These are phyloP conservation scores for Bipolaris sorokiniana DNA, from an alignment of 2,329 filamentous ascomycete genomes.

Conservation along the genomic window DNA sequence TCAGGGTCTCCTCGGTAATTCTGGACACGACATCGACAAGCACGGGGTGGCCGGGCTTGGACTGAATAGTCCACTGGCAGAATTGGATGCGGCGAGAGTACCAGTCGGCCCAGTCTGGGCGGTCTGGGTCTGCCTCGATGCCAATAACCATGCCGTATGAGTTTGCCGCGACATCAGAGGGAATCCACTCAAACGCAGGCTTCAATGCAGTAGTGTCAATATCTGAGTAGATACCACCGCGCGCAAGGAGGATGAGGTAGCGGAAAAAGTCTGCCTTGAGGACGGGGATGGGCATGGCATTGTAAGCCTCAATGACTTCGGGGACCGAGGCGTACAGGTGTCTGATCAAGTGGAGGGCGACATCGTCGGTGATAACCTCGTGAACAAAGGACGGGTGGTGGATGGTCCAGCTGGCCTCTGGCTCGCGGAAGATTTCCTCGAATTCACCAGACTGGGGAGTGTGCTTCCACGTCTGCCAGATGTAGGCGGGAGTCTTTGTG, in stretches of 20 bases:
- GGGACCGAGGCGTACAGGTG: constrained; percentile 79
- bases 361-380: constrained; percentile 93
- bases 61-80: constrained; percentile 98
- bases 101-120: constrained; percentile 91
- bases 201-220: constrained; percentile 90
- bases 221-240: constrained; percentile 77
- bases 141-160: constrained; percentile 87
- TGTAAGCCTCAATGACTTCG: constrained; percentile 58
- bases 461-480: constrained; percentile 99
- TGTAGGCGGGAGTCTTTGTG: constrained; percentile 91
- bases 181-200: constrained; percentile 87
- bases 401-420: constrained; percentile 88
- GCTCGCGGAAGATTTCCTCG: constrained; percentile 72
- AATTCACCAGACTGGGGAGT: constrained; percentile 80
- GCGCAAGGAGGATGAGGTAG: constrained; percentile 73
- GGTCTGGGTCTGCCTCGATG: constrained; percentile 94
- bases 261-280: constrained; percentile 71
- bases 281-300: constrained; percentile 56
- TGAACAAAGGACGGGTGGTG: constrained; percentile 91
- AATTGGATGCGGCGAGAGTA: constrained; percentile 97
- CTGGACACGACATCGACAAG: constrained; percentile 84
- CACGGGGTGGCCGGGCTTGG: constrained; percentile 92
- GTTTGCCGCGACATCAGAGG: constrained; percentile 74
- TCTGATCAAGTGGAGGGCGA: constrained; percentile 79
- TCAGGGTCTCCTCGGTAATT: constrained; percentile 82